Evolutionary conservation across 805 yeast species (phyloP), one percentile per base, ranked within the genome.

Genomic region (Yarrowia deformans): DNA sequence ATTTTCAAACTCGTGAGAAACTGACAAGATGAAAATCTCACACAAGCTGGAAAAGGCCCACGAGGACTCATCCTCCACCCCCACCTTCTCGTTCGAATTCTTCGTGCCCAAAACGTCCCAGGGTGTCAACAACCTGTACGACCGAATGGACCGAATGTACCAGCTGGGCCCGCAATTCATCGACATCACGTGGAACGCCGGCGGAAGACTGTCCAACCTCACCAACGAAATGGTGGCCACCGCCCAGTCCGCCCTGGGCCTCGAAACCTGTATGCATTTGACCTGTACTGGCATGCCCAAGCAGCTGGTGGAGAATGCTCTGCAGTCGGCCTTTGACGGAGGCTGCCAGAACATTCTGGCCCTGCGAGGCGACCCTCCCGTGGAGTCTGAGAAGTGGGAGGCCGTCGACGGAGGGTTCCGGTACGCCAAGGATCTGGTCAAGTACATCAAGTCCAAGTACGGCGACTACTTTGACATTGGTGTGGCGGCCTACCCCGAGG

Each of bases 171-270:
- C 99, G 1, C 87, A 90, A 72, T 95, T 95, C 79, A 88, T 95
- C 70, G 99, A 95, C 77, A 90, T 95, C 72, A 95, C 99, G 0
- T 95, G 99, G 99, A 94, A 94, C 76, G 99, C 99, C 3, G 99
- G 99, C 49, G 98, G 98, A 7, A 84, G 96, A 37, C 80, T 90
- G 63, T 88, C 96, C 14, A 87, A 87, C 52, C 81, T 93, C 72
- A 93, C 99, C 32, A 90, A 93, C 43, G 98, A 95, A 73, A 89
- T 95, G 85, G 96, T 95, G 6, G 86, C 92, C 73, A 92, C 97
- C 2, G 87, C 98, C 0, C 97, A 93, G 74, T 88, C 93, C 2
- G 93, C 92, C 2, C 82, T 93, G 69, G 98, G 98, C 9, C 82
- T 94, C 71, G 98, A 94, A 75, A 94, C 98, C 0, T 95, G 98